phyloP scores from a whole-genome alignment of 176 grass and related monocot genomes.

The Rhynchospora breviuscula region DNA sequence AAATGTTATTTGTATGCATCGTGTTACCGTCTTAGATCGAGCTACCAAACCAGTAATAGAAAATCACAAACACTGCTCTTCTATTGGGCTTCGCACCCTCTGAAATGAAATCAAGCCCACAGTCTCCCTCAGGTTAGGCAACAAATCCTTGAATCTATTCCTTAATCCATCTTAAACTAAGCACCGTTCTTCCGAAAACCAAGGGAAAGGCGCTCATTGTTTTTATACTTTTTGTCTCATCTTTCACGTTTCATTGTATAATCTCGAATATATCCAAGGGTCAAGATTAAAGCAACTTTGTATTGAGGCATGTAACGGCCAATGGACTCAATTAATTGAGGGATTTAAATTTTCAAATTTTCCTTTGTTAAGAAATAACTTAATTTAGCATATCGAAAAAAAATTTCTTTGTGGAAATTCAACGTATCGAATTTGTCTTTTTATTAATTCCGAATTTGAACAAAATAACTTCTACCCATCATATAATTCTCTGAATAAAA shows the following conservation, averaged over 20 bases:
- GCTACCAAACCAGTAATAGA: neutral
- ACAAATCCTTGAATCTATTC: neutral
- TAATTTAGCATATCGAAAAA: neutral
- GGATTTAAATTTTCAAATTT: neutral
- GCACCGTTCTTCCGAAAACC: conserved; percentile 1
- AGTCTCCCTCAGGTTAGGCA: neutral
- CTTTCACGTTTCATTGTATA: neutral
- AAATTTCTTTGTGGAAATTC: neutral
- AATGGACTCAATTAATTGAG: neutral
- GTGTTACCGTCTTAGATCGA: neutral
- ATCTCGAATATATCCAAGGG: neutral
- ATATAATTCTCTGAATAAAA: neutral
- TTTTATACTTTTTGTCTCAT: neutral
- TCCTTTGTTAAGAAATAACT: neutral
- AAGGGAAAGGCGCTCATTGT: neutral
- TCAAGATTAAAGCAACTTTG: neutral
- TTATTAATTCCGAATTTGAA: no score
- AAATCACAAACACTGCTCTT: neutral
- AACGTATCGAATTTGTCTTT: no score
- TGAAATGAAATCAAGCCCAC: conserved; percentile 8
- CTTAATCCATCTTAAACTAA: neutral
- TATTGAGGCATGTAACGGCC: neutral
- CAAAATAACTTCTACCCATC: no score
- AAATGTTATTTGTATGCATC: neutral
- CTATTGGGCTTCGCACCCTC: neutral